phyloP scores from a whole-genome alignment of 805 yeast species.

The Phaffomyces thermotolerans region DNA sequence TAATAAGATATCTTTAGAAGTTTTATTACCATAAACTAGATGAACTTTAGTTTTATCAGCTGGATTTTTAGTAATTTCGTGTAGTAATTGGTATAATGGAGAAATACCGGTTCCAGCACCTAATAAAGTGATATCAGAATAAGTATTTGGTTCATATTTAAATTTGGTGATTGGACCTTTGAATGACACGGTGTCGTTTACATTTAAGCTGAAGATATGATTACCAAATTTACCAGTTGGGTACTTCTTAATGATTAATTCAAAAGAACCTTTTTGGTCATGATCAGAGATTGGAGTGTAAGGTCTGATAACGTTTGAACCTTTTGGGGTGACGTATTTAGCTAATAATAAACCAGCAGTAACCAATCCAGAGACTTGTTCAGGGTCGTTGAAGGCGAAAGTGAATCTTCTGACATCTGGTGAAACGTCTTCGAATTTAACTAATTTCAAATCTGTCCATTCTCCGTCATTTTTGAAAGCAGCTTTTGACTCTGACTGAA shows the following conservation, averaged over 20 bases:
- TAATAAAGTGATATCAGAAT: constrained; percentile 67
- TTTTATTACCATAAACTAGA: constrained; percentile 71
- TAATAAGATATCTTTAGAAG: constrained; percentile 75
- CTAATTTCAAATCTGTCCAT: constrained; percentile 64
- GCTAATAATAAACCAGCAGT: constrained; percentile 77
- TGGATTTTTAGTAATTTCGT: constrained; percentile 70
- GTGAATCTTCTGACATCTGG: constrained; percentile 60
- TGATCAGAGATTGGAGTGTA: constrained; percentile 77
- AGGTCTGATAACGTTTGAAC: constrained; percentile 72
- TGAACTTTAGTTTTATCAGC: constrained; percentile 83
- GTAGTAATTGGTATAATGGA: constrained; percentile 84
- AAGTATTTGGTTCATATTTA: constrained; percentile 84
- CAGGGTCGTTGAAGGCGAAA: constrained; percentile 61
- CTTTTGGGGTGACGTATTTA: constrained; percentile 77
- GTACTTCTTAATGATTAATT: constrained; percentile 78
- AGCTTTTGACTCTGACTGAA: constrained; percentile 32
- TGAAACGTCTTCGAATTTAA: constrained; percentile 42
- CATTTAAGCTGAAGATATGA: constrained; percentile 64
- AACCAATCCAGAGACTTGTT: constrained; percentile 66
- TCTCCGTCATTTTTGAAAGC: constrained; percentile 57
- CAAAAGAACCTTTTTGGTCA: constrained; percentile 64
- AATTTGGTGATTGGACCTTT: constrained; percentile 93
- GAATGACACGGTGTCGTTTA: constrained; percentile 76
- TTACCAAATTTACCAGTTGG: constrained; percentile 77
- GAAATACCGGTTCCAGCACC: constrained; percentile 98